Conservation (phyloP, 2,329 filamentous ascomycete genomes). For the Cercospora sesami region DNA sequence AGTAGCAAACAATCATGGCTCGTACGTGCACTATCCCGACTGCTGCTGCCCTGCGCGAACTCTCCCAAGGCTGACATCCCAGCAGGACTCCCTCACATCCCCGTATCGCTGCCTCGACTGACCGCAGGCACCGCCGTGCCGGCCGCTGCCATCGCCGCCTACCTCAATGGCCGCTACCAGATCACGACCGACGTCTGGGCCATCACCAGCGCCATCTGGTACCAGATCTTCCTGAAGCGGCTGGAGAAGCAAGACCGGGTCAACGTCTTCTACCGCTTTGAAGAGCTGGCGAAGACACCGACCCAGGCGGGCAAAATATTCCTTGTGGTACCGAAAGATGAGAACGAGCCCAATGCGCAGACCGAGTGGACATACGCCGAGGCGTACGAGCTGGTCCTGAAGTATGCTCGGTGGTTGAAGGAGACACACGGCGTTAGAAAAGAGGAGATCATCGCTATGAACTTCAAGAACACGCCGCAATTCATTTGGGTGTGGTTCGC, state of each 20-base stretch:
- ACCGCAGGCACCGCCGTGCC: conserved; percentile 13
- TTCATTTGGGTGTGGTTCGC: conserved; percentile 76
- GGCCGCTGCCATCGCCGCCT: conserved; percentile 67
- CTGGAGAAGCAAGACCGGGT: conserved; percentile 55
- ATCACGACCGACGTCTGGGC: conserved; percentile 68
- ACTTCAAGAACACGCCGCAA: conserved; percentile 77
- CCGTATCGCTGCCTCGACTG: conserved; percentile 15
- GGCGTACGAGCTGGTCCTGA: conserved; percentile 67
- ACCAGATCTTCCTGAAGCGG: conserved; percentile 36
- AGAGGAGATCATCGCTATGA: conserved; percentile 74
- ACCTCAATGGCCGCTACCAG: conserved; percentile 70
- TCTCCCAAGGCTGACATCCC: neutral
- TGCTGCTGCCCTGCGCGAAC: neutral
- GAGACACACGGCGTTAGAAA: conserved; percentile 62
- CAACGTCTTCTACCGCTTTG: conserved; percentile 74
- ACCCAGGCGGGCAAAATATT: conserved; percentile 40
- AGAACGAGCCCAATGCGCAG: conserved; percentile 26
- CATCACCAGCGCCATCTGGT: conserved; percentile 54
- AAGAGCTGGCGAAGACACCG: conserved; percentile 63
- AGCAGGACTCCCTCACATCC: neutral
- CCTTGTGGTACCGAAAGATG: conserved; percentile 36
- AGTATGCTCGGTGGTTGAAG: conserved; percentile 75
- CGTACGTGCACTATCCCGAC: neutral
- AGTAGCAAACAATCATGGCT: neutral
- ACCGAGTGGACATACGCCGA: conserved; percentile 70